These are phyloP conservation scores for Claviceps sorghi DNA, from an alignment of 2,329 filamentous ascomycete genomes.

Conservation along the genomic window DNA sequence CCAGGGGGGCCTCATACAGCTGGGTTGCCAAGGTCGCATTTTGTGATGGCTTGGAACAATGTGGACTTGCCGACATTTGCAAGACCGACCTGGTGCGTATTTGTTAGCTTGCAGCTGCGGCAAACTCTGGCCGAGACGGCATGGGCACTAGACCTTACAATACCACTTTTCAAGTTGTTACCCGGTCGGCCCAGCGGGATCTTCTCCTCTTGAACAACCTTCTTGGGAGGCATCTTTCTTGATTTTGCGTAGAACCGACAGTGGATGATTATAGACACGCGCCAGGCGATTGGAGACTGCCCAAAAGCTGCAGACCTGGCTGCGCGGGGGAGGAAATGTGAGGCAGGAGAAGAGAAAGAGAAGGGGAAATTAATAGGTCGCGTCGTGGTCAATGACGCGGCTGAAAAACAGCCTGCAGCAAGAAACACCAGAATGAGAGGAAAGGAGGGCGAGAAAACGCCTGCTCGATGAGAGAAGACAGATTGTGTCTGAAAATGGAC, in stretches of 20 bases:
- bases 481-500: not conserved
- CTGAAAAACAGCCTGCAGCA: slow-evolving; percentile 27
- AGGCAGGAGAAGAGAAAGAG: slow-evolving; percentile 40
- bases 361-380: slow-evolving; percentile 19
- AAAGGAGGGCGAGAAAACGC: slow-evolving; percentile 7
- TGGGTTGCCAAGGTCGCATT: slow-evolving; percentile 92
- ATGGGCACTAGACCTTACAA: slow-evolving; percentile 48
- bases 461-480: slow-evolving; percentile 13
- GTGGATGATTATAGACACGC: slow-evolving; percentile 34
- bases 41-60: slow-evolving; percentile 98
- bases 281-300: slow-evolving; percentile 36
- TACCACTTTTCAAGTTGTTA: slow-evolving; percentile 98
- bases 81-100: slow-evolving; percentile 66
- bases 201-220: slow-evolving; percentile 83
- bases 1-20: slow-evolving; percentile 47
- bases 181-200: slow-evolving; percentile 87
- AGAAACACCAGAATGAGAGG: slow-evolving; percentile 5
- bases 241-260: slow-evolving; percentile 46
- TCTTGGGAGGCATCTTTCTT: slow-evolving; percentile 87
- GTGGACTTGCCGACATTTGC: slow-evolving; percentile 99
- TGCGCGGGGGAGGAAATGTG: slow-evolving; percentile 40
- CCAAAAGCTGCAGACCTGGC: slow-evolving; percentile 50
- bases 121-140: not conserved
- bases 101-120: slow-evolving; percentile 4
- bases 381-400: slow-evolving; percentile 29